Conservation (phyloP, 192 early-diverging fungal species). For the Gryganskiella cystojenkinii region DNA sequence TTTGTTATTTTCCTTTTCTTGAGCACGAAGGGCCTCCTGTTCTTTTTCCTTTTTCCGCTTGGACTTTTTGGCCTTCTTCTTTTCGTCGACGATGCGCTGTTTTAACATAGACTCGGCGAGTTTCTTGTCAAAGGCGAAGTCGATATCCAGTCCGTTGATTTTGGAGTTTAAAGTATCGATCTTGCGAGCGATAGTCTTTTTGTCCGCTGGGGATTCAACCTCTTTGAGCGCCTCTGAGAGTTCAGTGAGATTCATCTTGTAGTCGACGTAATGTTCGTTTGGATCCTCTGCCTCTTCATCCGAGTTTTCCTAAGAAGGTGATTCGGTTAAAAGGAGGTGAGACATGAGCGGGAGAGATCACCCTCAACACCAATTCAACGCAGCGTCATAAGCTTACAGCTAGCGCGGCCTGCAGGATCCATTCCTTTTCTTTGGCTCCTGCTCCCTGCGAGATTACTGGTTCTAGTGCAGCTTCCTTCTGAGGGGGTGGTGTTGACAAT, state of each 20-base stretch:
- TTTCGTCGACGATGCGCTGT: constrained; percentile 26
- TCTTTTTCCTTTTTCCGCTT: constrained; percentile 48
- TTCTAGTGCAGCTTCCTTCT: not conserved
- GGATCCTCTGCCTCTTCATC: constrained; percentile 48
- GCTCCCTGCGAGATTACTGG: not conserved
- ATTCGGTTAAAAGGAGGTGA: not conserved
- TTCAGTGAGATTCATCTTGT: constrained; percentile 21
- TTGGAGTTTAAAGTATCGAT: constrained; percentile 43
- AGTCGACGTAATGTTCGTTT: constrained; percentile 43
- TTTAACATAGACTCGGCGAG: constrained; percentile 42
- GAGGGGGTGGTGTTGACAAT: not conserved
- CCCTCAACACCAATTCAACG: not conserved
- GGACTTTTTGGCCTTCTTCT: constrained; percentile 31
- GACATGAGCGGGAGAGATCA: not conserved
- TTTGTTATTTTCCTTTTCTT: constrained; percentile 9
- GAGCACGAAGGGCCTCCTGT: constrained; percentile 12
- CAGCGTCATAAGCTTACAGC: constrained; percentile 26
- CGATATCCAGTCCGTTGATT: constrained; percentile 50
- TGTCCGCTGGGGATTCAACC: constrained; percentile 9
- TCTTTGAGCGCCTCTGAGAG: constrained; percentile 13
- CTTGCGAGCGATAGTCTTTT: constrained; percentile 21
- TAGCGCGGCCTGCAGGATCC: constrained; percentile 46
- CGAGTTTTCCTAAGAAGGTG: constrained; percentile 25
- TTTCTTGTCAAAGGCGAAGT: constrained; percentile 54
- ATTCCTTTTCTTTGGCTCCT: constrained; percentile 31